Evolutionary conservation across 2,329 filamentous ascomycete genomes (phyloP), one percentile per base, ranked within the genome.

Genomic region (Phaeophleospora eucalypticola): DNA sequence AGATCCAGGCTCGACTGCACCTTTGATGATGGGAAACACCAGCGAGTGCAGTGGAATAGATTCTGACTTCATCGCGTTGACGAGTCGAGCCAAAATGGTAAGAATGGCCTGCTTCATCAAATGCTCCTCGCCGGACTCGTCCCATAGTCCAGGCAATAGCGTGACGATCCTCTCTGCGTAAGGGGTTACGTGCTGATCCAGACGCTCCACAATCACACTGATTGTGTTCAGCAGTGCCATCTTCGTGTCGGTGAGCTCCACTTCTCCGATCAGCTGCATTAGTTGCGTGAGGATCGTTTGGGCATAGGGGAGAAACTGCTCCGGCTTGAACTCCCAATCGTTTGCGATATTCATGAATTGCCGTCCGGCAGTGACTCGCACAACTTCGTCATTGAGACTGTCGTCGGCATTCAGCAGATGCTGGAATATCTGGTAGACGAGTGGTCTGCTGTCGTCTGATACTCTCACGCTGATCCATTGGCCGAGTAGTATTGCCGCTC

Each of bases 81-180:
- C 87, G 12, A 98, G 75, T 2, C 89, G 84, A 1, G 87, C 78
- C 42, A 97, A 81, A 33, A 97, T 85, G 2, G 86, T 87, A 47
- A 97, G 78, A 43, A 97, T 89, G 1, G 89, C 83, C 68, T 96
- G 90, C 68, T 97, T 97, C 75, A 96, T 86, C 66, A 97, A 81
- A 68, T 89, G 88, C 61, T 93, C 87, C 50, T 95, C 86, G 0
- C 84, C 88, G 2, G 87, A 89, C 42, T 84, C 81, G 50, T 87
- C 83, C 93, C 93, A 98, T 0, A 97, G 75, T 3, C 77, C 76
- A 0, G 91, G 90, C 4, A 97, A 75, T 10, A 89, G 79, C 1
- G 80, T 75, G 67, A 98, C 84, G 50, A 98, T 86, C 49, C 84
- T 81, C 59, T 95, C 88, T 4, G 88, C 87, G 51, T 79, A 83